phyloP scores from a whole-genome alignment of 2,329 filamentous ascomycete species.

The Chaetothyriales sp. region DNA sequence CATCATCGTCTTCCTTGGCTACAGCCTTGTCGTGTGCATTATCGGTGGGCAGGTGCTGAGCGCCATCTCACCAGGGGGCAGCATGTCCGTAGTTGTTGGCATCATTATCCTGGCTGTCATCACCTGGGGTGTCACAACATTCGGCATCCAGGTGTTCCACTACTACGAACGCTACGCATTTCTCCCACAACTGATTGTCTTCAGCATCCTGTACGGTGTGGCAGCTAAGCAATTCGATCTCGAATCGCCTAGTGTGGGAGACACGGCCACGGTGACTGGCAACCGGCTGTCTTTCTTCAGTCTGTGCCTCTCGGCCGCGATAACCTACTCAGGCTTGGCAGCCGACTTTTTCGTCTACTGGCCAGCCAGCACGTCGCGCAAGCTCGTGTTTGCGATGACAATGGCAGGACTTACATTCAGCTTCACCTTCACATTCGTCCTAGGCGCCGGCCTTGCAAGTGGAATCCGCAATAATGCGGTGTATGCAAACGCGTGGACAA shows the following conservation, averaged over 20 bases:
- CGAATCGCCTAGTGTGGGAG: slow-evolving; percentile 35
- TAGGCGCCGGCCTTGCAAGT: slow-evolving; percentile 48
- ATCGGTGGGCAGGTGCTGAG: slow-evolving; percentile 54
- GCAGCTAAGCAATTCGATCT: slow-evolving; percentile 46
- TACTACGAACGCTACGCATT: slow-evolving; percentile 52
- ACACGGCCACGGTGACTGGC: slow-evolving; percentile 20
- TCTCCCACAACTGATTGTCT: slow-evolving; percentile 46
- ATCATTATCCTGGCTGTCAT: slow-evolving; percentile 51
- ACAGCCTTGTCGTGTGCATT: slow-evolving; percentile 44
- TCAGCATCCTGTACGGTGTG: slow-evolving; percentile 47
- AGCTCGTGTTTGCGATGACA: slow-evolving; percentile 42
- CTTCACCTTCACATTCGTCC: slow-evolving; percentile 45
- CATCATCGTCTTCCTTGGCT: slow-evolving; percentile 47
- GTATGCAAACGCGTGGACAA: slow-evolving; percentile 43
- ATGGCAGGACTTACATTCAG: slow-evolving; percentile 41
- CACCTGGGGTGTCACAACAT: slow-evolving; percentile 48
- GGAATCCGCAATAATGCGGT: slow-evolving; percentile 37
- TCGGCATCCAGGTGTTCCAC: slow-evolving; percentile 54
- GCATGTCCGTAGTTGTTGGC: slow-evolving; percentile 48
- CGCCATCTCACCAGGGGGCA: slow-evolving; percentile 44
- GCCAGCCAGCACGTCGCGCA: slow-evolving; percentile 36
- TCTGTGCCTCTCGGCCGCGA: slow-evolving; percentile 31
- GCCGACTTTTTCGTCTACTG: slow-evolving; percentile 41
- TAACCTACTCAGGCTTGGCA: slow-evolving; percentile 9
- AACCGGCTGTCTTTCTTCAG: slow-evolving; percentile 55